phyloP scores from a whole-genome alignment of 2,329 filamentous ascomycete species.

The Fusarium zealandicum region DNA sequence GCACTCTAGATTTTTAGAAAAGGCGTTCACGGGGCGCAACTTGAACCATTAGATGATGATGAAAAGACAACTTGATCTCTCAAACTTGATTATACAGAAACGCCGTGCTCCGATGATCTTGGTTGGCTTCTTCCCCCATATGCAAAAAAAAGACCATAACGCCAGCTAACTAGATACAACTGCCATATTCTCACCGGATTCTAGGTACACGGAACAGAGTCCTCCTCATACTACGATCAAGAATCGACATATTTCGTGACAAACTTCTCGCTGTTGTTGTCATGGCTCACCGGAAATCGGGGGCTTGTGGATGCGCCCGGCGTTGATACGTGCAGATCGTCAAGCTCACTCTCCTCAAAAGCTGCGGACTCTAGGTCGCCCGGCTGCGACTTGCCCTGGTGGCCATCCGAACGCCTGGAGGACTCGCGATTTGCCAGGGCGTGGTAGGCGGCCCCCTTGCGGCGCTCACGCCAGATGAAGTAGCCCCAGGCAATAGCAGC shows the following conservation, averaged over 20 bases:
- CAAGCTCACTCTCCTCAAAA: constrained; percentile 71
- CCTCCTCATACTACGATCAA: background rate
- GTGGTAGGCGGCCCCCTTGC: constrained; percentile 62
- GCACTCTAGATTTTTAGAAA: constrained; percentile 37
- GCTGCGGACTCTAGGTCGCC: constrained; percentile 69
- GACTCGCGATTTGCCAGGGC: constrained; percentile 54
- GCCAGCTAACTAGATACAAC: constrained; percentile 17
- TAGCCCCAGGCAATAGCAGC: constrained; percentile 78
- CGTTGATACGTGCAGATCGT: constrained; percentile 63
- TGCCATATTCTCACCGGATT: background rate
- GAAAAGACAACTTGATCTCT: constrained; percentile 30
- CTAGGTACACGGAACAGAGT: background rate
- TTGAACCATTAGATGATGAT: constrained; percentile 34
- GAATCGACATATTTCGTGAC: constrained; percentile 30
- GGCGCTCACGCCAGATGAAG: constrained; percentile 69
- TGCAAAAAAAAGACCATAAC: constrained; percentile 30
- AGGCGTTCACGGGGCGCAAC: constrained; percentile 38
- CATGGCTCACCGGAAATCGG: constrained; percentile 65
- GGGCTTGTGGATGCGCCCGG: constrained; percentile 53
- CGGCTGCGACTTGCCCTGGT: constrained; percentile 54
- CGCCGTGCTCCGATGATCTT: constrained; percentile 31
- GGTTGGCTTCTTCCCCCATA: constrained; percentile 16
- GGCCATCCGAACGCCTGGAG: constrained; percentile 52
- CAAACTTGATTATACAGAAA: constrained; percentile 17
- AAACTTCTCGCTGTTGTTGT: constrained; percentile 53